Evolutionary conservation across 768 basidiomycete genomes (phyloP).

Genomic region (Sutorius australiensis): DNA sequence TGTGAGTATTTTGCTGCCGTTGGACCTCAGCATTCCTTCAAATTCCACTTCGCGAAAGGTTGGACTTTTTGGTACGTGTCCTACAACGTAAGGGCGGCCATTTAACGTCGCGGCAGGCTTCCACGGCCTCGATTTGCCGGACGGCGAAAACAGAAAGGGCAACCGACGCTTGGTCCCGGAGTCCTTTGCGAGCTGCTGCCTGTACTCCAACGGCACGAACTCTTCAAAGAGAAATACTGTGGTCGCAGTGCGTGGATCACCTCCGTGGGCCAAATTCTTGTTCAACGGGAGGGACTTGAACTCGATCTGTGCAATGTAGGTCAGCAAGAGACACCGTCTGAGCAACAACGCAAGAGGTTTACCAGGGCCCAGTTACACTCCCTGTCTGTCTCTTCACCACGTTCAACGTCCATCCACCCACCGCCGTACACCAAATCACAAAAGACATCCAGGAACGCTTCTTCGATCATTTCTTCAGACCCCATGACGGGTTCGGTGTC

Average conservation of each 20-base stretch:
- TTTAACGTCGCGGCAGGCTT: slow-evolving; percentile 81
- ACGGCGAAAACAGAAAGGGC: slow-evolving; percentile 63
- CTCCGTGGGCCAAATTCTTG: slow-evolving; percentile 13
- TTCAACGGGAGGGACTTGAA: slow-evolving; percentile 70
- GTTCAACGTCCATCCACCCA: slow-evolving; percentile 81
- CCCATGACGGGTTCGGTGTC: slow-evolving; percentile 84
- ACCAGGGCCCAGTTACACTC: slow-evolving; percentile 95
- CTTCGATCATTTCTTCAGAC: slow-evolving; percentile 79
- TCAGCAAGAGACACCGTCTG: background rate
- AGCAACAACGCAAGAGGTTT: slow-evolving; percentile 26
- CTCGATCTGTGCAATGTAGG: slow-evolving; percentile 60
- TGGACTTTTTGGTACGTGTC: slow-evolving; percentile 53
- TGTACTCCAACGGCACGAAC: slow-evolving; percentile 85
- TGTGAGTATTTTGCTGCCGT: slow-evolving; percentile 41
- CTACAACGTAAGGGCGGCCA: slow-evolving; percentile 66
- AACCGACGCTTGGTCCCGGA: slow-evolving; percentile 55
- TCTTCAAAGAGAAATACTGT: slow-evolving; percentile 88
- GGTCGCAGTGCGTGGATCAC: slow-evolving; percentile 69
- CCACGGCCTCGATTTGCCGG: slow-evolving; percentile 53
- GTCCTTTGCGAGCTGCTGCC: slow-evolving; percentile 63
- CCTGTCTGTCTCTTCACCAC: slow-evolving; percentile 66
- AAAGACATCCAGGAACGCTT: slow-evolving; percentile 84
- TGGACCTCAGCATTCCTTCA: slow-evolving; percentile 64
- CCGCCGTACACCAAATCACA: slow-evolving; percentile 77
- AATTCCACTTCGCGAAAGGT: slow-evolving; percentile 70